phyloP scores from a whole-genome alignment of 768 basidiomycete genomes.

The Leucogyrophana mollusca region DNA sequence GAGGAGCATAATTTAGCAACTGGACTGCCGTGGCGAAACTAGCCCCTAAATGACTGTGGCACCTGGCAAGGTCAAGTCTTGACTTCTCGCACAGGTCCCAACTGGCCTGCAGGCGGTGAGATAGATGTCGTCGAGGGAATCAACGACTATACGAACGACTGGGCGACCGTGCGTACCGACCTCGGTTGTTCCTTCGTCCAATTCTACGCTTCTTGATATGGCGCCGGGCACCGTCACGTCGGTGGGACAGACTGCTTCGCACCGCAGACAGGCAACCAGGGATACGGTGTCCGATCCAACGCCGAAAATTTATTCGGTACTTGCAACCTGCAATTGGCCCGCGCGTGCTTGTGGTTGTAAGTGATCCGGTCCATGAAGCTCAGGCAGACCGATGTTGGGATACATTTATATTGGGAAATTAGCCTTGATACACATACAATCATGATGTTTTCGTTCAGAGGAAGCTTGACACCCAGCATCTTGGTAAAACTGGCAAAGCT shows the following conservation, averaged over 20 bases:
- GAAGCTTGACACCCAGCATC: too few species aligned
- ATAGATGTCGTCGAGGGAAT: constrained; percentile 88
- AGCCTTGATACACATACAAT: too few species aligned
- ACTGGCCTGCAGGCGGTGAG: constrained; percentile 56
- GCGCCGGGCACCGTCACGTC: constrained; percentile 65
- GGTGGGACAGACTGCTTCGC: constrained; percentile 74
- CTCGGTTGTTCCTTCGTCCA: constrained; percentile 62
- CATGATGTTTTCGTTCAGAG: too few species aligned
- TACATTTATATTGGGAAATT: too few species aligned
- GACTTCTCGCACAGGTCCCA: constrained; percentile 51
- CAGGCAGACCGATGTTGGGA: too few species aligned
- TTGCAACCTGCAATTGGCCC: too few species aligned
- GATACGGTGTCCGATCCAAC: constrained; percentile 75
- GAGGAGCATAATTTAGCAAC: too few species aligned
- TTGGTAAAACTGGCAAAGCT: too few species aligned
- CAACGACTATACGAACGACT: constrained; percentile 75
- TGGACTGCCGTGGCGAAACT: too few species aligned
- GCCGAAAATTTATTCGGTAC: constrained; percentile 68
- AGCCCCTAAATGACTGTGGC: too few species aligned
- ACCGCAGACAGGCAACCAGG: constrained; percentile 66
- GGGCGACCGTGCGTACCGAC: constrained; percentile 79
- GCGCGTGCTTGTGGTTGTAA: too few species aligned
- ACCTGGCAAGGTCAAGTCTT: background rate
- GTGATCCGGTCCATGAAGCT: too few species aligned
- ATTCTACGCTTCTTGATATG: constrained; percentile 48